Base-by-base conservation (phyloP, 192 early-diverging fungal genomes). In the Globomyces pollinis-pini region DNA sequence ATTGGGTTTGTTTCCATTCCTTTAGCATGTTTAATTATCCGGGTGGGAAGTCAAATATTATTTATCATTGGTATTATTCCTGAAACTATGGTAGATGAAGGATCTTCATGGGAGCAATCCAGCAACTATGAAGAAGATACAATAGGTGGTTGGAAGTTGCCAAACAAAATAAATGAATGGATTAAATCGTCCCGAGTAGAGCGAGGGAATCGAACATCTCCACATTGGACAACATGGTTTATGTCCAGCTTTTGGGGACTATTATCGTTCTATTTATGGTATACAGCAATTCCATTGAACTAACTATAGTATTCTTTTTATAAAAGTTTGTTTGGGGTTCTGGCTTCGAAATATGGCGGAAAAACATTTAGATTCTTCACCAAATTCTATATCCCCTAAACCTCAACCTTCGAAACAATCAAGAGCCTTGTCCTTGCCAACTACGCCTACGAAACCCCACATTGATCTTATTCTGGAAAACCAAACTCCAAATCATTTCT, bases 1-100 rank as follows among this genome's bases (percentile, higher is more conserved):
- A 86, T 92, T 54, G 90, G 90, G 33, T 85, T 92, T 59, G 84
- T 88, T 4, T 77, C 80, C 23, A 61, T 92, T n/a, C 90, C 90
- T 0, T 59, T 92, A 28, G 79, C 84, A 11, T 90, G 88, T 53
- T 65, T 92, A 20, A 83, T 87, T 34, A 78, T 81, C 8, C 77
- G 75, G 18, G 73, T 84, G 4, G 65, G 67, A 3, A 62, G 72
- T 7, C 80, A 78, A 54, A 80, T 72, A 0, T 50, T 78, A 12
- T 57, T 70, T n/a, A 73, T 81, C 64, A 28, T 79, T 3, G 57
- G 68, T 21, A 51, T 64, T 24, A 43, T 71, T 23, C 57, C 55
- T 5, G 55, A 33, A 8, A 57, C 59, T 11, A 23, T 51, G 13
- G 26, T 59, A 26, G 57, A 43, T 12, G 59, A 51, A 26, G n/a